Evolutionary conservation across 2,329 filamentous ascomycete species (phyloP).

Genomic region (Aspergillus luchuensis): DNA sequence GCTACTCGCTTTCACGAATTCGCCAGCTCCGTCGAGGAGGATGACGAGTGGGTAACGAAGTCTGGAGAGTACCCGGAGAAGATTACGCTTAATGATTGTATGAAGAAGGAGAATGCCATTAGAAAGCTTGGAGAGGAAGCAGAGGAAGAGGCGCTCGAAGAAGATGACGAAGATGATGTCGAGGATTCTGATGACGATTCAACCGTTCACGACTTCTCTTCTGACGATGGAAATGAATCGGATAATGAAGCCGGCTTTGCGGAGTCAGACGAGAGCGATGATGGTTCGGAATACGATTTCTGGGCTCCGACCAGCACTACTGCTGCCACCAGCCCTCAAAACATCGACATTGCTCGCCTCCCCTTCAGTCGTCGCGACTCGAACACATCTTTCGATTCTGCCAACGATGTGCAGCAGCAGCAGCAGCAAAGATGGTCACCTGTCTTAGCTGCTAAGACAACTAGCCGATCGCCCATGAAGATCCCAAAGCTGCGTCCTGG

Average conservation of each 20-base stretch:
- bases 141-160: slow-evolving; percentile 82
- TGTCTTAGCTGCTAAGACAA: slow-evolving; percentile 29
- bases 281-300: slow-evolving; percentile 65
- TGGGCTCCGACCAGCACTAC: slow-evolving; percentile 55
- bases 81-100: slow-evolving; percentile 84
- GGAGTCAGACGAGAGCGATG: slow-evolving; percentile 67
- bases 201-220: slow-evolving; percentile 51
- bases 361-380: slow-evolving; percentile 51
- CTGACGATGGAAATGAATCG: slow-evolving; percentile 73
- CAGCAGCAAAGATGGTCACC: slow-evolving; percentile 31
- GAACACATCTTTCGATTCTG: slow-evolving; percentile 58
- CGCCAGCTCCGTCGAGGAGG: slow-evolving; percentile 75
- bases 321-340: slow-evolving; percentile 58
- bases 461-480: slow-evolving; percentile 43
- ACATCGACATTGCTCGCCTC: slow-evolving; percentile 52
- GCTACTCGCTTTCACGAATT: slow-evolving; percentile 78
- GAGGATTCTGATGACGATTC: slow-evolving; percentile 66
- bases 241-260: slow-evolving; percentile 75
- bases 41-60: slow-evolving; percentile 90
- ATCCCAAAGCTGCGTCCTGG: slow-evolving; percentile 62
- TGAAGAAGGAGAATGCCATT: slow-evolving; percentile 86
- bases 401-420: slow-evolving; percentile 34
- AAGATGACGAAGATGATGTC: slow-evolving; percentile 57
- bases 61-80: slow-evolving; percentile 65
- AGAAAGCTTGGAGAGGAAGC: slow-evolving; percentile 83